Evolutionary conservation across 371 early-diverging fungal genomes (phyloP).

Genomic region (Entomophthora muscae): DNA sequence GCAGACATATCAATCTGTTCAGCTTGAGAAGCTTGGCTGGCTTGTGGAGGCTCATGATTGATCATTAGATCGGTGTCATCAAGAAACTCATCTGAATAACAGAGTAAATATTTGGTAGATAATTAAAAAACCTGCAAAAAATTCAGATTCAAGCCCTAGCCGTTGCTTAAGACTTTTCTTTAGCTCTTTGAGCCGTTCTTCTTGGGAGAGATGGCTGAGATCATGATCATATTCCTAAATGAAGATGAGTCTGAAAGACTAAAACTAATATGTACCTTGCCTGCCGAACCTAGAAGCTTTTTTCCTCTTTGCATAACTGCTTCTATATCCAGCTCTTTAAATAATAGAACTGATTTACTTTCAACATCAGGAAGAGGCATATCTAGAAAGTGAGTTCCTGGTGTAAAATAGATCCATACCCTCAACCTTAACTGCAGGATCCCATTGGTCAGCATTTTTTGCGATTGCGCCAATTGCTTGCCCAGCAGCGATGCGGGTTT

Average conservation of each 20-base stretch:
- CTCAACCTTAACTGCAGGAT: conserved; percentile 21
- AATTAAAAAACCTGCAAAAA: conserved; percentile 55
- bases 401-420: background rate
- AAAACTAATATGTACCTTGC: conserved; percentile 20
- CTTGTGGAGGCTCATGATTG: conserved; percentile 11
- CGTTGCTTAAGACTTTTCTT: conserved; percentile 64
- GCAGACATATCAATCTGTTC: conserved; percentile 43
- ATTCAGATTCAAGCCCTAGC: conserved; percentile 71
- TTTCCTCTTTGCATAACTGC: conserved; percentile 62
- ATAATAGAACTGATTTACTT: conserved; percentile 18
- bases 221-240: conserved; percentile 74
- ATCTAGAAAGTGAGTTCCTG: background rate
- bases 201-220: conserved; percentile 57
- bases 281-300: conserved; percentile 69
- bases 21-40: conserved; percentile 12
- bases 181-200: conserved; percentile 66
- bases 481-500: conserved; percentile 88
- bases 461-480: conserved; percentile 84
- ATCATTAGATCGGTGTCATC: conserved; percentile 39
- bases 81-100: conserved; percentile 10
- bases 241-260: background rate
- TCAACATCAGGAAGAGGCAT: conserved; percentile 10
- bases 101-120: background rate
- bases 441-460: conserved; percentile 67
- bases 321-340: conserved; percentile 65